A percentile compares a stretch with the other conserved stretches of the same genome.
phyloP scores from a whole-genome alignment of 2,329 filamentous ascomycete genomes.

The Stemphylium beticola region DNA sequence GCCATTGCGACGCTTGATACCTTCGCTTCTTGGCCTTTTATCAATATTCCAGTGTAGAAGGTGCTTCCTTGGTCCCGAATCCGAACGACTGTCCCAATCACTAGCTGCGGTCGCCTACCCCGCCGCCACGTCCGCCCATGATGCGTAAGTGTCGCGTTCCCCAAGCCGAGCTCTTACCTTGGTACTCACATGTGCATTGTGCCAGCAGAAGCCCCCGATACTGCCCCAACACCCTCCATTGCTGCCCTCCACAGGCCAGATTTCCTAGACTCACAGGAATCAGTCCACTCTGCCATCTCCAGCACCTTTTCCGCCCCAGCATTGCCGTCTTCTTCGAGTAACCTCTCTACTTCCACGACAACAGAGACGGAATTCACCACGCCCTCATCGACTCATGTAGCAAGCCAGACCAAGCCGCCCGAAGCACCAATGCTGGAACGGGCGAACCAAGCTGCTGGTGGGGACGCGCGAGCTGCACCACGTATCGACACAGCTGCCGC shows the following conservation, averaged over 20 bases:
- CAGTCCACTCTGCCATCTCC: slow-evolving; percentile 40
- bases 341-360: slow-evolving; percentile 36
- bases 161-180: slow-evolving; percentile 12
- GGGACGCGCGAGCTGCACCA: slow-evolving; percentile 23
- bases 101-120: slow-evolving; percentile 20
- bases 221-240: slow-evolving; percentile 17
- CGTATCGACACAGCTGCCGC: slow-evolving; percentile 34
- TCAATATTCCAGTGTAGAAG: not conserved
- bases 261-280: slow-evolving; percentile 43
- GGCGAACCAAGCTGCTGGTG: slow-evolving; percentile 59
- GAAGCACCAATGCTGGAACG: slow-evolving; percentile 40
- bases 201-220: slow-evolving; percentile 24
- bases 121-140: slow-evolving; percentile 22
- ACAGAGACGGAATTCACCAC: slow-evolving; percentile 22
- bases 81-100: slow-evolving; percentile 9
- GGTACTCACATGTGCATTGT: slow-evolving; percentile 29
- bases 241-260: slow-evolving; percentile 18
- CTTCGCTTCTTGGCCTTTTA: not conserved
- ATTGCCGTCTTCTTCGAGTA: slow-evolving; percentile 42
- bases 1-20: slow-evolving; percentile 3
- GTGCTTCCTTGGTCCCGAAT: slow-evolving; percentile 3
- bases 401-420: slow-evolving; percentile 53
- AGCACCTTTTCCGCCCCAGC: slow-evolving; percentile 43
- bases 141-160: slow-evolving; percentile 30
- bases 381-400: slow-evolving; percentile 34